These are phyloP conservation scores for Aspergillus ruber DNA, from an alignment of 2,329 filamentous ascomycete species.

Conservation along the genomic window DNA sequence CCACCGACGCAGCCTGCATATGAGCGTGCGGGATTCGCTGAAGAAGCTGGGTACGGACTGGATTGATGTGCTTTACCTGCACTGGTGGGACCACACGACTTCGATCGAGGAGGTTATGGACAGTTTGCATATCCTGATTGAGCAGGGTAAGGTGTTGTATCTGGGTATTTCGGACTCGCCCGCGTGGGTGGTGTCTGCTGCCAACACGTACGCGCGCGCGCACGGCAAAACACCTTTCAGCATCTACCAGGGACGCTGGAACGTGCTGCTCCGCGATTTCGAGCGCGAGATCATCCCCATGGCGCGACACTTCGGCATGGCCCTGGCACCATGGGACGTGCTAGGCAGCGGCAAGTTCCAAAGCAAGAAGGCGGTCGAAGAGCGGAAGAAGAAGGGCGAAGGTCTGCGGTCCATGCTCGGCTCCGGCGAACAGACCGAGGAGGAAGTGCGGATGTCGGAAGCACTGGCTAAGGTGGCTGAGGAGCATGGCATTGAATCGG, in stretches of 20 bases:
- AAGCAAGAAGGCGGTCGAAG: conserved; percentile 42
- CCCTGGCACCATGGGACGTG: conserved; percentile 54
- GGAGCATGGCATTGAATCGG: conserved; percentile 47
- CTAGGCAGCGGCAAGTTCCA: conserved; percentile 50
- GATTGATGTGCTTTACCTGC: conserved; percentile 50
- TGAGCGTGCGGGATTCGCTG: conserved; percentile 40
- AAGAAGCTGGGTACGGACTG: conserved; percentile 48
- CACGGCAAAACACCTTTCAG: conserved; percentile 36
- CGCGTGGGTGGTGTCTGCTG: conserved; percentile 35
- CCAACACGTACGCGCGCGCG: conserved; percentile 34
- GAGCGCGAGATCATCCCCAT: conserved; percentile 39
- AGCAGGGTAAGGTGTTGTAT: conserved; percentile 37
- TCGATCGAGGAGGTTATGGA: conserved; percentile 35
- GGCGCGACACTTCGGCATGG: conserved; percentile 38
- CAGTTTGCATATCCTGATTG: conserved; percentile 32
- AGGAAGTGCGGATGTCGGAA: conserved; percentile 48
- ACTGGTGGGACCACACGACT: conserved; percentile 47
- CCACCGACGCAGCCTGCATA: conserved; percentile 35
- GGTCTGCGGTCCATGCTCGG: conserved; percentile 26
- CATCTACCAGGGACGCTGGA: conserved; percentile 37
- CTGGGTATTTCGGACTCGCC: conserved; percentile 37
- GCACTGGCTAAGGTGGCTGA: conserved; percentile 57
- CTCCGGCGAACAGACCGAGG: conserved; percentile 43
- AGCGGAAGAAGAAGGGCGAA: conserved; percentile 39
- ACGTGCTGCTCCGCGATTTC: conserved; percentile 33